These are phyloP conservation scores for Hymenoscyphus linearis DNA, from an alignment of 2,329 filamentous ascomycete species.

Conservation along the genomic window DNA sequence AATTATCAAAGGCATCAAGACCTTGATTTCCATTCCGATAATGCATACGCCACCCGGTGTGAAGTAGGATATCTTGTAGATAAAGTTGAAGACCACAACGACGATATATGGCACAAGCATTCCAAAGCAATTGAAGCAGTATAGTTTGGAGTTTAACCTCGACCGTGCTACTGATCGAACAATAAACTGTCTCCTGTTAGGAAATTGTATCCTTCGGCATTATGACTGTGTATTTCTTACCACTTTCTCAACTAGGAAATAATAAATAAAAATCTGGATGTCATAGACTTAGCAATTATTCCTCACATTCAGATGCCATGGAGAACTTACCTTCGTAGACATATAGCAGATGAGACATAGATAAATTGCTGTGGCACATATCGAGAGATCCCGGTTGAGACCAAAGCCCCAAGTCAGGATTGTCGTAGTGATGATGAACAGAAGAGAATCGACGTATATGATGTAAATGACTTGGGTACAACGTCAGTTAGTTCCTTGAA, in stretches of 20 bases:
- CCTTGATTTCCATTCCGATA: slow-evolving; percentile 53
- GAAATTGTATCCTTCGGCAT: not conserved
- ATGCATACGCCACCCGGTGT: slow-evolving; percentile 44
- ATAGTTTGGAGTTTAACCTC: slow-evolving; percentile 50
- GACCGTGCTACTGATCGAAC: slow-evolving; percentile 32
- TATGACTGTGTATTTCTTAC: slow-evolving; percentile 42
- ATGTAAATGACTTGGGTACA: slow-evolving; percentile 32
- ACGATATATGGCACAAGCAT: slow-evolving; percentile 38
- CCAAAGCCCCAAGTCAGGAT: slow-evolving; percentile 52
- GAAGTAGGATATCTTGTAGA: slow-evolving; percentile 46
- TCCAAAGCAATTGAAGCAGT: slow-evolving; percentile 55
- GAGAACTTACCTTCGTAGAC: slow-evolving; percentile 7
- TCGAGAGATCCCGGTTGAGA: slow-evolving; percentile 42
- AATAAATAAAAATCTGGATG: slow-evolving; percentile 45
- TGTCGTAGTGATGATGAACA: slow-evolving; percentile 53
- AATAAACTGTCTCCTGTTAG: slow-evolving; percentile 28
- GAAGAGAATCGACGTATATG: slow-evolving; percentile 54
- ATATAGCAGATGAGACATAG: slow-evolving; percentile 38
- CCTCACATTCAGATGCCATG: not conserved
- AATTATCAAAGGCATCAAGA: slow-evolving; percentile 55
- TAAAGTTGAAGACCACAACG: slow-evolving; percentile 32
- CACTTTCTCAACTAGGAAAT: slow-evolving; percentile 60
- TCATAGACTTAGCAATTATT: not conserved
- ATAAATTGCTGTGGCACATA: slow-evolving; percentile 54
- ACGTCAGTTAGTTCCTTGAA: slow-evolving; percentile 1